Percentiles rank a stretch among this genome's conserved stretches.
Evolutionary conservation across 495 filamentous ascomycete genomes (phyloP).

Genomic region (Ramalina peruviana): DNA sequence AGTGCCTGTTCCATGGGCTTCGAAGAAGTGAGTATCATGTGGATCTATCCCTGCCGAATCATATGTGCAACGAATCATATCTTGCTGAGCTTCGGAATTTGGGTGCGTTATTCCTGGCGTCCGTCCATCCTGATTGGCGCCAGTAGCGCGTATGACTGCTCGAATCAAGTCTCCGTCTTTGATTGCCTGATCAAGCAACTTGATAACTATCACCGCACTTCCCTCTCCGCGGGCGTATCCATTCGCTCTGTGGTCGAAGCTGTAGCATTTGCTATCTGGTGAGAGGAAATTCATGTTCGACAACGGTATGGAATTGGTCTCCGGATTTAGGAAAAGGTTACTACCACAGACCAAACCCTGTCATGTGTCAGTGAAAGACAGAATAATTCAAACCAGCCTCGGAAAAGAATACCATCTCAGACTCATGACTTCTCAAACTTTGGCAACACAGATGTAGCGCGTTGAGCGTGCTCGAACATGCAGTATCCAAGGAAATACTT

Average conservation of each 20-base stretch:
- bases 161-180: slow-evolving; percentile 34
- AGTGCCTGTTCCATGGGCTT: slow-evolving; percentile 40
- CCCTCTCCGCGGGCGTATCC: slow-evolving; percentile 35
- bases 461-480: slow-evolving; percentile 36
- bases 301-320: no score
- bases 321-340: no score
- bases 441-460: slow-evolving; percentile 37
- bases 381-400: slow-evolving; percentile 25
- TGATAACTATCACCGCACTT: slow-evolving; percentile 25
- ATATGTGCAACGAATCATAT: slow-evolving; percentile 29
- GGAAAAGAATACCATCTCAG: no score
- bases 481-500: neutral
- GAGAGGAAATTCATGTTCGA: no score
- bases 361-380: slow-evolving; percentile 36
- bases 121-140: slow-evolving; percentile 21
- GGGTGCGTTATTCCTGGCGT: slow-evolving; percentile 26
- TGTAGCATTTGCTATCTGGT: no score
- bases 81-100: slow-evolving; percentile 22
- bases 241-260: slow-evolving; percentile 21
- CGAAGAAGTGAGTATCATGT: slow-evolving; percentile 27
- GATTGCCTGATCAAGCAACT: slow-evolving; percentile 25
- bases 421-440: no score
- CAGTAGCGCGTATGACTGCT: slow-evolving; percentile 19
- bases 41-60: slow-evolving; percentile 21
- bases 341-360: no score